Percentiles rank a stretch among this genome's conserved stretches.
Conservation (phyloP, 805 yeast species). For the Candida quercuum region DNA sequence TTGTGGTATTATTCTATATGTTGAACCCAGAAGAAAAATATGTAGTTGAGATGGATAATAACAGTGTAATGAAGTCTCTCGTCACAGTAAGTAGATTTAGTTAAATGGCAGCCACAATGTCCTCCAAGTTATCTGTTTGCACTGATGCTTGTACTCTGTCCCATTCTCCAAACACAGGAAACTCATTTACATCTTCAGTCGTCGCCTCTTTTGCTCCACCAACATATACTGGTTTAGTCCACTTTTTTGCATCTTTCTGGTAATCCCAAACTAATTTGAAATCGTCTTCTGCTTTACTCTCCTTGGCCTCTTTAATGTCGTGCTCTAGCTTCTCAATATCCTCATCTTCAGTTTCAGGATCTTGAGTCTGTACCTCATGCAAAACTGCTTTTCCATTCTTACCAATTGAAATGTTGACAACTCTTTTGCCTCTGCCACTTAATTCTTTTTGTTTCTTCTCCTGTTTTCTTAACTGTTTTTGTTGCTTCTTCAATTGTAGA, state of each 20-base stretch:
- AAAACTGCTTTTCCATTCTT: constrained; percentile 74
- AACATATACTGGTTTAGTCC: constrained; percentile 48
- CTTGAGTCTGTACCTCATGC: constrained; percentile 19
- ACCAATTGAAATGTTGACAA: constrained; percentile 69
- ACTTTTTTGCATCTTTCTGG: constrained; percentile 45
- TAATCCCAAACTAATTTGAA: constrained; percentile 53
- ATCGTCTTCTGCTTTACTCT: constrained; percentile 24
- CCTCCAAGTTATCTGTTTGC: background rate
- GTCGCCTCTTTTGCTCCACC: constrained; percentile 4
- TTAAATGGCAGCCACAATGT: background rate
- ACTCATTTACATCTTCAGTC: background rate
- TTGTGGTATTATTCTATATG: too few species aligned
- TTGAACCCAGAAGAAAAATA: too few species aligned
- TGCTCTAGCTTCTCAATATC: constrained; percentile 27
- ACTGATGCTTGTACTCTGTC: background rate
- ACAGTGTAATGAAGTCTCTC: too few species aligned
- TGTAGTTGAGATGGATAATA: too few species aligned
- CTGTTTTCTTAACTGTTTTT: constrained; percentile 59
- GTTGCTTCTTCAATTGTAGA: constrained; percentile 79
- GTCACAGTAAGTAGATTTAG: too few species aligned
- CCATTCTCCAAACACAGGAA: background rate
- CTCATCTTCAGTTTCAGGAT: constrained; percentile 30
- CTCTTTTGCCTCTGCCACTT: constrained; percentile 68
- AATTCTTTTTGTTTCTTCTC: constrained; percentile 54
- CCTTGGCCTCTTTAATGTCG: constrained; percentile 28